These are phyloP conservation scores for Stygiomarasmius scandens DNA, from an alignment of 1,284 basidiomycete species.

Conservation along the genomic window DNA sequence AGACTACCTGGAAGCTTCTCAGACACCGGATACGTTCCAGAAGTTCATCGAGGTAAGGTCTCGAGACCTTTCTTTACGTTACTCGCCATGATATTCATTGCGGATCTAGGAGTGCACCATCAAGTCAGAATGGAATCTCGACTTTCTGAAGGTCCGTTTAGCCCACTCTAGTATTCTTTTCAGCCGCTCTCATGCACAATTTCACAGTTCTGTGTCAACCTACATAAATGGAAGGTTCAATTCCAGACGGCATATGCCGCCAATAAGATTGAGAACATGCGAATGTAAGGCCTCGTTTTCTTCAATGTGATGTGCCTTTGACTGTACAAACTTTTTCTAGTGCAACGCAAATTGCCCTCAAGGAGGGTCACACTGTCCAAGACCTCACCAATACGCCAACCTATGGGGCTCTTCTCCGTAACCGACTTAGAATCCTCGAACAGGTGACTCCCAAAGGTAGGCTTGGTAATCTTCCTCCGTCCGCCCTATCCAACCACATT, in stretches of 20 bases:
- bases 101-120: conserved; percentile 3
- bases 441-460: conserved; percentile 33
- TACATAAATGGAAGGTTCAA: conserved; percentile 36
- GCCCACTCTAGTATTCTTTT: background rate
- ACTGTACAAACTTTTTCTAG: conserved; percentile 30
- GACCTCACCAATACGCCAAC: conserved; percentile 39
- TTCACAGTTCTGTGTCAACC: conserved; percentile 36
- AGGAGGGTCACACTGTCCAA: conserved; percentile 39
- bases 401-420: conserved; percentile 37
- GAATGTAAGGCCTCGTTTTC: conserved; percentile 28
- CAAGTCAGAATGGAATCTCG: conserved; percentile 17
- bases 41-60: conserved; percentile 10
- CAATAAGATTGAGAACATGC: conserved; percentile 30
- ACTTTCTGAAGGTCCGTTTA: conserved; percentile 32
- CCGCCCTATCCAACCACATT: background rate
- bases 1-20: conserved; percentile 18
- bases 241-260: conserved; percentile 19
- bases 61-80: background rate
- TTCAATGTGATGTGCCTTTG: background rate
- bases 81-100: background rate
- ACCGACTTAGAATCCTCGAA: conserved; percentile 38
- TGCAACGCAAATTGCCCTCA: conserved; percentile 31
- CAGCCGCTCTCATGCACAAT: conserved; percentile 1
- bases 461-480: conserved; percentile 10
- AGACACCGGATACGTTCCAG: conserved; percentile 9